Evolutionary conservation across 371 early-diverging fungal genomes (phyloP).

Genomic region (Enterocytospora artemiae): DNA sequence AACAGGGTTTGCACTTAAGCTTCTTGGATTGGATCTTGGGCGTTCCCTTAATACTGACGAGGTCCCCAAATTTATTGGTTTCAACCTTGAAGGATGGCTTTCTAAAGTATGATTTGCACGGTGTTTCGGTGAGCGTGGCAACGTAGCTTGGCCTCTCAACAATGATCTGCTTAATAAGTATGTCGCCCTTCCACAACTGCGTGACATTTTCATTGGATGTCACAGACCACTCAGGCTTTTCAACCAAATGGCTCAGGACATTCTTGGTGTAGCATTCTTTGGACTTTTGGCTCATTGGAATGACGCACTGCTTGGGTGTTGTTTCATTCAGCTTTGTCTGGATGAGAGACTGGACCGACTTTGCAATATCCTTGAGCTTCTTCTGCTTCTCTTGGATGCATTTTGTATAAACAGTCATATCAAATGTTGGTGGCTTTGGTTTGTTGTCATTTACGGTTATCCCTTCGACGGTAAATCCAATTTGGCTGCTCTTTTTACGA

Average conservation of each 20-base stretch:
- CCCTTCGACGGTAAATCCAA: no score
- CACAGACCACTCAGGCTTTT: background rate
- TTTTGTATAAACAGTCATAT: background rate
- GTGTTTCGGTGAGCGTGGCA: background rate
- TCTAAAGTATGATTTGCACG: background rate
- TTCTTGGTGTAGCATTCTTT: slow-evolving; percentile 7
- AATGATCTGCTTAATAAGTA: background rate
- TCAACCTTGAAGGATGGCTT: background rate
- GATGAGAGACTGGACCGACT: background rate
- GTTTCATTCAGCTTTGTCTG: background rate
- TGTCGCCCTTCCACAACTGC: background rate
- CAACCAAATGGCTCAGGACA: background rate
- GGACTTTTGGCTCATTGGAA: background rate
- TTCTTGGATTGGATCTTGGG: background rate
- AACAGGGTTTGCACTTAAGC: slow-evolving; percentile 1
- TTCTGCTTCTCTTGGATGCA: background rate
- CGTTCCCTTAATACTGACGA: background rate
- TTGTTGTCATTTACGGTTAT: no score
- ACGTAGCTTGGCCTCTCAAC: background rate
- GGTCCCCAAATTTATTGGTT: background rate
- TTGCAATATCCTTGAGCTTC: background rate
- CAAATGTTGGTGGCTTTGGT: no score
- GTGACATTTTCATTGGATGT: background rate
- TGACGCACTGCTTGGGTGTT: slow-evolving; percentile 1
- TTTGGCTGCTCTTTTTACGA: no score